Evolutionary conservation across 2,329 filamentous ascomycete species (phyloP), one percentile per base, ranked within the genome.

Genomic region (Nothophoma quercina): DNA sequence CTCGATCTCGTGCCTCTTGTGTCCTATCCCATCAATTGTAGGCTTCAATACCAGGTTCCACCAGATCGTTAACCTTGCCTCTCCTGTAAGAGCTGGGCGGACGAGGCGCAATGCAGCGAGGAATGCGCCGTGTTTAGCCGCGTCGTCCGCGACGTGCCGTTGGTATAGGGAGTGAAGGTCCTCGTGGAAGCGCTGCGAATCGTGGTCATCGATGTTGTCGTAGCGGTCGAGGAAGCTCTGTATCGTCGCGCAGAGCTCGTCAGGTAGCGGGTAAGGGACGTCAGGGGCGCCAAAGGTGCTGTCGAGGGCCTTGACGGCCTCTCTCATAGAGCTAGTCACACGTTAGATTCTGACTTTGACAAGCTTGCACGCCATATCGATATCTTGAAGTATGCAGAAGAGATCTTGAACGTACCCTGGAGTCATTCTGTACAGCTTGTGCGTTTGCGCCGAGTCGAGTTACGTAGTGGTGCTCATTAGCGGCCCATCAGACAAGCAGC

Each of bases 161-260:
- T 87, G 80, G 75, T 88, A 91, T 46, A 90, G 81, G 19, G 79
- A 74, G 32, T 88, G 77, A 7, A 95, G 80, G 63, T 92, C 89
- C 32, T 91, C 88, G 56, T 91, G 86, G 42, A 92, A 79, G 51
- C 87, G 85, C 60, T 90, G 88, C n/a, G 85, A 82, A 32, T 85
- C 81, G 49, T 81, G 76, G 43, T 91, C 88, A 64, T 93, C 89
- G 58, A 85, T 82, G 61, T 83, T 83, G 49, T 83, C 78, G 69
- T 90, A 85, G 64, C 85, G 87, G 36, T 86, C 83, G 41, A 91
- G 79, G 73, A 91, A 93, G 53, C 78, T 78, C 48, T 86, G 81
- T 58, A 93, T 86, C 44, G 84, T 78, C 32, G 81, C 76, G 60
- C 81, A 73, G 44, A 91, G 77, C 51, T 88, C 84, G 59, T 88